Conservation (phyloP, 495 filamentous ascomycete genomes). For the Margaritispora aquatica region DNA sequence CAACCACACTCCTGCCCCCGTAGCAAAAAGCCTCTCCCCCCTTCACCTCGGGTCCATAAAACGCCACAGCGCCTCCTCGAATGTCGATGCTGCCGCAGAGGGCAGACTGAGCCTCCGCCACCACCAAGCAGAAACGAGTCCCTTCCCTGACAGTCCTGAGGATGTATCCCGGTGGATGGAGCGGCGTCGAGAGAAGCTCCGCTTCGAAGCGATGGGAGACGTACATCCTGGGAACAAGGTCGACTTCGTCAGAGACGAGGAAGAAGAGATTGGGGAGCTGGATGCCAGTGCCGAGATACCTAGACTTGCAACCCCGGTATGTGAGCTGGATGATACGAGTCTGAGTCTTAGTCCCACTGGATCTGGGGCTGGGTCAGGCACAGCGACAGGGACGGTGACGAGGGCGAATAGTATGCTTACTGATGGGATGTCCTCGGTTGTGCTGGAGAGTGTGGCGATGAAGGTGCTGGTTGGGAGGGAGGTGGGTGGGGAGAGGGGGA, state of each 20-base stretch:
- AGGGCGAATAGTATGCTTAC: neutral
- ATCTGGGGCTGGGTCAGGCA: no score
- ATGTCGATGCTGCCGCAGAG: neutral
- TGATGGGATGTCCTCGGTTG: neutral
- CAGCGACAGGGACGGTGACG: neutral
- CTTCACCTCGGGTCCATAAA: no score
- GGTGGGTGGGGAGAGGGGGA: neutral
- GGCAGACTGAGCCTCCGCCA: neutral
- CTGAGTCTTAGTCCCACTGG: neutral
- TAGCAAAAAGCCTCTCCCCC: neutral
- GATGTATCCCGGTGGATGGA: neutral
- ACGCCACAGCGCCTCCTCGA: neutral
- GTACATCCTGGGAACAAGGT: neutral
- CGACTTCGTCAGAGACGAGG: neutral
- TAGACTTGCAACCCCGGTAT: neutral
- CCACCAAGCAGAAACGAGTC: neutral
- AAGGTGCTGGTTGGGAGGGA: neutral
- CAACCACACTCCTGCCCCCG: no score
- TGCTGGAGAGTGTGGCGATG: neutral
- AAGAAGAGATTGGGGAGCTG: neutral
- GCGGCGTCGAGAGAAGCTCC: neutral
- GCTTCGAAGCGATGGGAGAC: neutral
- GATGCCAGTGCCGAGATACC: no score
- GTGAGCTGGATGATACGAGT: slow-evolving; percentile 3
- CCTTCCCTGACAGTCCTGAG: neutral